Conservation (phyloP, 1,284 basidiomycete genomes). For the Ceratobasidium sp. region DNA sequence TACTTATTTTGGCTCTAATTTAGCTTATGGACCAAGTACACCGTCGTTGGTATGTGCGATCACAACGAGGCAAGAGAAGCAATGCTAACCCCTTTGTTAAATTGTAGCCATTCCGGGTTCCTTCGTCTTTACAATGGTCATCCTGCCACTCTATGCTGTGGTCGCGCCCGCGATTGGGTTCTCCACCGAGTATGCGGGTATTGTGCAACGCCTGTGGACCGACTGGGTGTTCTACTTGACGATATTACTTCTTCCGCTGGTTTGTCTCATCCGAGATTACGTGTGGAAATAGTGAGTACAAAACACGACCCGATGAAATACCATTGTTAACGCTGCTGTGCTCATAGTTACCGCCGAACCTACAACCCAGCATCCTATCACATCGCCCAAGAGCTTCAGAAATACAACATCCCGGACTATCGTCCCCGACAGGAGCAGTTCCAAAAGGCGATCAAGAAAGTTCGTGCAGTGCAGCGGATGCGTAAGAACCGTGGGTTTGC, state of each 20-base stretch:
- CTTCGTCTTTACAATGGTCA: slow-evolving; percentile 93
- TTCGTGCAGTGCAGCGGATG: slow-evolving; percentile 94
- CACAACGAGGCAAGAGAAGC: neutral
- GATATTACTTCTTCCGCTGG: slow-evolving; percentile 85
- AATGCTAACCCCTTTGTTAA: slow-evolving; percentile 9
- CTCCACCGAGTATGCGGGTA: slow-evolving; percentile 88
- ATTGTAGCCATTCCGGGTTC: slow-evolving; percentile 90
- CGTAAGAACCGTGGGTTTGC: slow-evolving; percentile 93
- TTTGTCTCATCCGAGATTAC: slow-evolving; percentile 92
- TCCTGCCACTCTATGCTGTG: slow-evolving; percentile 90
- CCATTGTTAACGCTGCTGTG: slow-evolving; percentile 49
- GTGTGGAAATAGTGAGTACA: slow-evolving; percentile 90
- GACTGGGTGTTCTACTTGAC: slow-evolving; percentile 90
- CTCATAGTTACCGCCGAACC: slow-evolving; percentile 83
- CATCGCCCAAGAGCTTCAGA: slow-evolving; percentile 96
- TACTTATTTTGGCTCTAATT: slow-evolving; percentile 43
- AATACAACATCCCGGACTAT: slow-evolving; percentile 98
- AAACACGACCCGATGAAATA: slow-evolving; percentile 45
- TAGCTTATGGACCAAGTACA: slow-evolving; percentile 99
- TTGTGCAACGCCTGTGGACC: slow-evolving; percentile 89
- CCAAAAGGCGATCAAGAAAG: slow-evolving; percentile 98
- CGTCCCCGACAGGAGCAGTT: slow-evolving; percentile 98
- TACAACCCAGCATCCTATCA: slow-evolving; percentile 93
- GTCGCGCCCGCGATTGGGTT: slow-evolving; percentile 89
- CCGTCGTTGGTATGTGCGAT: slow-evolving; percentile 74